Conservation (phyloP, 208 protist species). For the Acanthamoeba triangularis region DNA sequence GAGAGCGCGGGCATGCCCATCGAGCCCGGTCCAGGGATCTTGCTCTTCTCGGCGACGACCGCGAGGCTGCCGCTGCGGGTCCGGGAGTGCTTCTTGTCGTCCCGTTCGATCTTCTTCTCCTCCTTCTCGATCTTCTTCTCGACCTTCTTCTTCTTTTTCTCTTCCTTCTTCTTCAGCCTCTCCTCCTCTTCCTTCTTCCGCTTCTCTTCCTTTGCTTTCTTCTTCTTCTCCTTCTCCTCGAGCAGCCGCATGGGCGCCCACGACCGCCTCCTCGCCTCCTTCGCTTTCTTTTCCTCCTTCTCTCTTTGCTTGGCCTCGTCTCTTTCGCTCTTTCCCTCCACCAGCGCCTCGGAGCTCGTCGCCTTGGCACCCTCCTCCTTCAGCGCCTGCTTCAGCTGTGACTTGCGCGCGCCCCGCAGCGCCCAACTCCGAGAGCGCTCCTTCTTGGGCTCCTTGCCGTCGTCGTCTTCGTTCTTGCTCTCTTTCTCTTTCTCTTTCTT, state of each 20-base stretch:
- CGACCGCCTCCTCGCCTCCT: neutral
- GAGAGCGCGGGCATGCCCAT: neutral
- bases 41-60: neutral
- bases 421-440: slow-evolving; percentile 12
- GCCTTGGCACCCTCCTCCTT: slow-evolving; percentile 14
- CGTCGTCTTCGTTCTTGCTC: neutral
- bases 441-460: slow-evolving; percentile 6
- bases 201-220: slow-evolving; percentile 41
- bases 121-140: slow-evolving; percentile 29
- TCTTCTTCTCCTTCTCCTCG: slow-evolving; percentile 62
- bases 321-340: neutral
- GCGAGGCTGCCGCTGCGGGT: slow-evolving; percentile 11
- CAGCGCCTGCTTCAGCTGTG: neutral
- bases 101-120: slow-evolving; percentile 25
- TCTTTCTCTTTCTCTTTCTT: neutral
- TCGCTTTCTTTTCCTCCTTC: neutral
- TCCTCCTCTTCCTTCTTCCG: neutral
- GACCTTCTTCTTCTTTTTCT: slow-evolving; percentile 37
- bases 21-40: neutral
- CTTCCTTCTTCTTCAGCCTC: slow-evolving; percentile 11
- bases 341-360: neutral
- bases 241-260: slow-evolving; percentile 25
- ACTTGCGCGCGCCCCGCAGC: slow-evolving; percentile 8
- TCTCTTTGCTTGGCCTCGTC: neutral
- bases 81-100: slow-evolving; percentile 2